Evolutionary conservation across 108 stramenopile species (phyloP).

Genomic region (Fragilariopsis cylindrus): DNA sequence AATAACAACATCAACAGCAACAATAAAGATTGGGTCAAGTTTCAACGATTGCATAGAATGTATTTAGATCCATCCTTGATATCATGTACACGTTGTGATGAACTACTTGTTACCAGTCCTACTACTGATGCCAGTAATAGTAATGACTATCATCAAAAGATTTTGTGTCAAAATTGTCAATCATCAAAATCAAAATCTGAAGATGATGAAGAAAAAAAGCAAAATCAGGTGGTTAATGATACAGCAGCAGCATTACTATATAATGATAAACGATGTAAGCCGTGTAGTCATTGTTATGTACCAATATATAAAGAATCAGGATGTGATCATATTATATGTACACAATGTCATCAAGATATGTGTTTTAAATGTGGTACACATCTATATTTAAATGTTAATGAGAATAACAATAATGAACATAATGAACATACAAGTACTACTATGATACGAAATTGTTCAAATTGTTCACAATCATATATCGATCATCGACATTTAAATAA

Average conservation of each 20-base stretch:
- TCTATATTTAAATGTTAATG: constrained; percentile 22
- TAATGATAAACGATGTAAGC: constrained; percentile 26
- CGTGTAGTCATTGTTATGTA: constrained; percentile 43
- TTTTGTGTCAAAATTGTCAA: too few species aligned
- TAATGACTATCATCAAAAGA: too few species aligned
- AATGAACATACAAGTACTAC: too few species aligned
- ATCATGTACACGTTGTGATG: constrained; percentile 33
- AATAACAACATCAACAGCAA: neutral
- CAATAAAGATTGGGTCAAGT: constrained; percentile 27
- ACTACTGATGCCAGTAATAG: too few species aligned
- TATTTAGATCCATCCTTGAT: constrained; percentile 24
- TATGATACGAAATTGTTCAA: constrained; percentile 32
- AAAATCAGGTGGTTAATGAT: too few species aligned
- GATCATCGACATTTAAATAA: constrained; percentile 40
- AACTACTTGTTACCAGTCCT: constrained; percentile 4
- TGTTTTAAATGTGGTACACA: constrained; percentile 52
- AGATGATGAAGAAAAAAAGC: too few species aligned
- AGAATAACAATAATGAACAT: neutral
- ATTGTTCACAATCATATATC: constrained; percentile 39
- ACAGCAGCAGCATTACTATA: too few species aligned
- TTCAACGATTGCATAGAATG: constrained; percentile 21
- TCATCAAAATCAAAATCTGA: too few species aligned
- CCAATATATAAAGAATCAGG: constrained; percentile 38
- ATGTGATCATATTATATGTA: constrained; percentile 56
- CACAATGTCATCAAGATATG: constrained; percentile 39